Evolutionary conservation across 2,329 filamentous ascomycete genomes (phyloP), one percentile per base, ranked within the genome.

Genomic region (Apiospora hydei): DNA sequence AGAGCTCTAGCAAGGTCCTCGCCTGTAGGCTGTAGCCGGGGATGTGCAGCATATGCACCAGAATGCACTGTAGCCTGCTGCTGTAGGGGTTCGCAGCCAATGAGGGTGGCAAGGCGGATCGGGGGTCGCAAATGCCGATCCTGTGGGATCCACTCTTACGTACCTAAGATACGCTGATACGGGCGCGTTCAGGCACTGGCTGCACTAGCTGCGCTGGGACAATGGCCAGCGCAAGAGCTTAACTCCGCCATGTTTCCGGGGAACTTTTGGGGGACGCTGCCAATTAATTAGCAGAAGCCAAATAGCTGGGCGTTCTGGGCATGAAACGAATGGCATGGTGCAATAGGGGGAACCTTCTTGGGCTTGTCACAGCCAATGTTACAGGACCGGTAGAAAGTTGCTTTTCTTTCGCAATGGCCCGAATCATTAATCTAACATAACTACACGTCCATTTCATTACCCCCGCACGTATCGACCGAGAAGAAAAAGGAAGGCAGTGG

Each of bases 121-220:
- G 53, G 53, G 38, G 53, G 53, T 38, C 38, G 53, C 53, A 61
- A 61, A 61, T 61, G 30, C 53, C 53, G 53, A 61, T 61, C 30
- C 53, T 21, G 21, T 7, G 53, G 53, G 30, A 61, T 61, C 53
- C 53, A 61, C 53, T 4, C 53, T 61, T 61, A 61, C 53, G 53
- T 21, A 61, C 53, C 53, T 61, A 61, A 57, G 51, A 4, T 57
- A 14, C 2, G 16, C 16, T 18, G 51, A 24, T 16, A 30, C 16
- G 51, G 51, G 14, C 16, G 51, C 18, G 26, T 18, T 18, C 26
- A 30, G 51, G 26, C 13, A 16, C 13, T 34, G 41, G 24, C 11
- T 6, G 24, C 14, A 16, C 51, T 57, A 24, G 13, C 49, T 14
- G 51, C 21, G 53, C 53, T 38, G 53, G 53, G 53, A 26, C 26